Base-by-base conservation (phyloP, 495 filamentous ascomycete genomes). In the Glarea lozoyensis region DNA sequence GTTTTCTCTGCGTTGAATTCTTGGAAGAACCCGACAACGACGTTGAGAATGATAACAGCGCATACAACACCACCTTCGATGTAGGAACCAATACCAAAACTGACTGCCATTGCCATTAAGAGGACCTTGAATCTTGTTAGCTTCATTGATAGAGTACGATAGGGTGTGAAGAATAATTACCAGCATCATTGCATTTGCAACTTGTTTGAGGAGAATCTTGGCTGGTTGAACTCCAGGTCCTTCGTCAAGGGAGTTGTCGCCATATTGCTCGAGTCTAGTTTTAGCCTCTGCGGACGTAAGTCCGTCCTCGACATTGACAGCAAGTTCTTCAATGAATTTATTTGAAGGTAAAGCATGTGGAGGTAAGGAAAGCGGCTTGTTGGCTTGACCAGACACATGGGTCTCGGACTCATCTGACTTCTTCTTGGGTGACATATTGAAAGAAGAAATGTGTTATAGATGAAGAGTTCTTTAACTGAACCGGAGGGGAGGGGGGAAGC, bases 1-100 rank as follows among this genome's bases (percentile, higher is more conserved):
- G 81, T 88, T 64, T 88, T 84, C 55, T 88, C 86, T 18, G 87
- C 87, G 40, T 76, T 72, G 53, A 82, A 90, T 54, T 93, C 86
- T 54, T 92, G 86, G 32, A 72, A 74, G 66, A 90, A 92, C 11
- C 77, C 77, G 43, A 80, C 74, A 20, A 76, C 63, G 20, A 89
- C 79, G 50, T 93, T 93, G 46, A 93, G 64, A 6, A 82, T 52
- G 37, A 93, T 87, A 55, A 93, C 86, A 29, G 76, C 81, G 4
- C 81, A 76, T 16, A 90, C 75, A 19, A 92, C 86, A 29, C 82
- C 82, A 22, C 83, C 87, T 62, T 93, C 86, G 42, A 93, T 78
- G 51, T 77, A 92, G 50, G 88, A 84, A 24, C 68, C 57, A 29
- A 92, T 82, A 36, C 74, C 82, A 54, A 87, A 92, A 48, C 81